Evolutionary conservation across 108 stramenopile genomes (phyloP).

Genomic region (Skeletonema menzelii): DNA sequence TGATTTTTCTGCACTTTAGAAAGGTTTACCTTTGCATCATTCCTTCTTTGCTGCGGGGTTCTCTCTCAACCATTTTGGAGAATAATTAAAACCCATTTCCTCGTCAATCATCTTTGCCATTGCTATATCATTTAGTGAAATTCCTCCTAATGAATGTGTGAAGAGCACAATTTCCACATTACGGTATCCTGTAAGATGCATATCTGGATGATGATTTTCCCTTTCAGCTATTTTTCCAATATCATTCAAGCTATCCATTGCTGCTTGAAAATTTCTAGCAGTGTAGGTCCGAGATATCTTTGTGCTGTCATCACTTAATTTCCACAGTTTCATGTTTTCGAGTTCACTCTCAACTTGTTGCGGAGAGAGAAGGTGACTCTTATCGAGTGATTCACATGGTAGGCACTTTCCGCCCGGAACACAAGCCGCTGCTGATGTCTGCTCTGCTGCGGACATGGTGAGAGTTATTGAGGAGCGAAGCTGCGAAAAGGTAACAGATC

Average conservation of each 20-base stretch:
- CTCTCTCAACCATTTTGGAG: conserved; percentile 89
- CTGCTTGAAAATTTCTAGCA: conserved; percentile 69
- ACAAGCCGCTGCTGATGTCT: conserved; percentile 17
- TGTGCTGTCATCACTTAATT: conserved; percentile 3
- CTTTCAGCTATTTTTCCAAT: conserved; percentile 82
- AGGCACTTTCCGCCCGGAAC: conserved; percentile 49
- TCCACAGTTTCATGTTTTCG: conserved; percentile 27
- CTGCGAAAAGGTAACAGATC: neutral
- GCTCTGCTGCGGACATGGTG: neutral
- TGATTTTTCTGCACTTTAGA: too few relatives aligned
- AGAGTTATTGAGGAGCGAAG: neutral
- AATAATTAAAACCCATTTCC: conserved; percentile 68
- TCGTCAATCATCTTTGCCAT: conserved; percentile 72
- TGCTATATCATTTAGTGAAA: conserved; percentile 84
- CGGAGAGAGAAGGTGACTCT: conserved; percentile 52
- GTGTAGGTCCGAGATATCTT: conserved; percentile 52
- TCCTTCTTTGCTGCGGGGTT: conserved; percentile 48
- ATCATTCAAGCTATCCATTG: conserved; percentile 77
- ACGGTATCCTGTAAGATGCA: conserved; percentile 90
- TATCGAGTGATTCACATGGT: conserved; percentile 66
- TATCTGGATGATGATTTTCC: conserved; percentile 88
- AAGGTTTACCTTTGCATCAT: neutral
- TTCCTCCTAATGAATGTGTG: conserved; percentile 80
- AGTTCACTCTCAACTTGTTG: conserved; percentile 40
- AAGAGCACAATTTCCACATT: conserved; percentile 81